Evolutionary conservation across 192 early-diverging fungal genomes (phyloP).

Genomic region (Podila epigama): DNA sequence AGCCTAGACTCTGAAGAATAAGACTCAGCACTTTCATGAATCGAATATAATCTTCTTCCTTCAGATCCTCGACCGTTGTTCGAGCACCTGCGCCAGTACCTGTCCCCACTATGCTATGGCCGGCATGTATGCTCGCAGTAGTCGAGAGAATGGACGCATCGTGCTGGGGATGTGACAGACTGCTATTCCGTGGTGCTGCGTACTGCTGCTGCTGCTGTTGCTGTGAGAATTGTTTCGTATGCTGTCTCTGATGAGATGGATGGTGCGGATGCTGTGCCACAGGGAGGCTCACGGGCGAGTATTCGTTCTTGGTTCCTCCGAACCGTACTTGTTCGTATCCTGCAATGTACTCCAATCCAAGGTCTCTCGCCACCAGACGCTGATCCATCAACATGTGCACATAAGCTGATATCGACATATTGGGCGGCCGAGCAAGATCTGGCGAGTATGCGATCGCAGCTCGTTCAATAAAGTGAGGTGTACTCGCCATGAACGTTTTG

Average conservation of each 20-base stretch:
- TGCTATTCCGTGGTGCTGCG: too few relatives aligned
- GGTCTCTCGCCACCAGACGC: conserved; percentile 47
- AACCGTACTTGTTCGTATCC: conserved; percentile 67
- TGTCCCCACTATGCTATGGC: too few relatives aligned
- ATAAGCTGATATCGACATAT: conserved; percentile 59
- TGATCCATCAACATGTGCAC: conserved; percentile 60
- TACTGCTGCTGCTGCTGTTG: too few relatives aligned
- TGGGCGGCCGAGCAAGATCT: conserved; percentile 52
- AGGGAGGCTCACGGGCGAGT: conserved; percentile 11
- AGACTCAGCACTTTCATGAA: conserved; percentile 59
- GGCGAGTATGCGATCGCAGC: conserved; percentile 48
- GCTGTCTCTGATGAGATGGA: background rate
- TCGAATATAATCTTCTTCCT: conserved; percentile 56
- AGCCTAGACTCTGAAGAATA: conserved; percentile 57
- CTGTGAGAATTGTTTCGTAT: conserved; percentile 3
- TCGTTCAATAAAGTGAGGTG: conserved; percentile 60
- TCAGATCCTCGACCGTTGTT: conserved; percentile 3
- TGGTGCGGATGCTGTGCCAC: background rate
- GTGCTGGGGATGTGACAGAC: background rate
- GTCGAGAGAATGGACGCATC: conserved; percentile 23
- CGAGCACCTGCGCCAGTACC: conserved; percentile 1
- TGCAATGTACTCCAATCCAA: conserved; percentile 60
- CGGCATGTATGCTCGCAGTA: background rate
- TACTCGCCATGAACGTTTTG: conserved; percentile 61
- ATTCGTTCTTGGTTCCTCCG: conserved; percentile 26